A percentile compares a stretch with the other conserved stretches of the same genome.
These are phyloP conservation scores for Xerocomus amazonicus DNA, from an alignment of 1,284 basidiomycete genomes.

Conservation along the genomic window DNA sequence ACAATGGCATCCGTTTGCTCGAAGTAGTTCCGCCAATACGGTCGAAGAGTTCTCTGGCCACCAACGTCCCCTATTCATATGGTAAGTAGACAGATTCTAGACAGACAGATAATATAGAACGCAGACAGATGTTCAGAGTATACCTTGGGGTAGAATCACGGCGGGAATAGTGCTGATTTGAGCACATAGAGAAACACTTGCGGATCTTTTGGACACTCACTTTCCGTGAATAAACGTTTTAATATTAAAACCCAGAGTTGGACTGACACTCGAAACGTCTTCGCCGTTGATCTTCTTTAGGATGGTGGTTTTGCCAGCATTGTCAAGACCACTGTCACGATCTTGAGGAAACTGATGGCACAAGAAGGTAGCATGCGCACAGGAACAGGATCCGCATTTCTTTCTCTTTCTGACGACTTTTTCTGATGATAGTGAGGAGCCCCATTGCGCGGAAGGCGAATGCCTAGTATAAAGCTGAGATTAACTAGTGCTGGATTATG, in stretches of 20 bases:
- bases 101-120: slow-evolving; percentile 10
- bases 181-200: slow-evolving; percentile 20
- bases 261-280: slow-evolving; percentile 83
- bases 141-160: slow-evolving; percentile 52
- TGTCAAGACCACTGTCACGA: slow-evolving; percentile 84
- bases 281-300: slow-evolving; percentile 92
- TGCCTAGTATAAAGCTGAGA: not conserved
- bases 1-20: slow-evolving; percentile 98
- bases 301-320: slow-evolving; percentile 98
- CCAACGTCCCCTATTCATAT: slow-evolving; percentile 87
- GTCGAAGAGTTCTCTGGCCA: slow-evolving; percentile 90
- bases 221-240: slow-evolving; percentile 89
- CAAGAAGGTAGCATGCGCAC: slow-evolving; percentile 42
- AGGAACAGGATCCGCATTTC: slow-evolving; percentile 97
- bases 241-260: slow-evolving; percentile 98
- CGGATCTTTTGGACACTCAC: slow-evolving; percentile 47
- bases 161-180: slow-evolving; percentile 20
- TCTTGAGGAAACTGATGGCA: slow-evolving; percentile 14
- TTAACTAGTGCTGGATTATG: too few species aligned
- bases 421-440: slow-evolving; percentile 94
- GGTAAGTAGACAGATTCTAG: slow-evolving; percentile 2
- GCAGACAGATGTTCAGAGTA: slow-evolving; percentile 89
- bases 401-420: slow-evolving; percentile 91
- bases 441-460: slow-evolving; percentile 55
- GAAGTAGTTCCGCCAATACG: slow-evolving; percentile 99